Evolutionary conservation across 106 monocot genomes (phyloP), one percentile per base, ranked within the genome.

Genomic region (Cymbidium sinense): DNA sequence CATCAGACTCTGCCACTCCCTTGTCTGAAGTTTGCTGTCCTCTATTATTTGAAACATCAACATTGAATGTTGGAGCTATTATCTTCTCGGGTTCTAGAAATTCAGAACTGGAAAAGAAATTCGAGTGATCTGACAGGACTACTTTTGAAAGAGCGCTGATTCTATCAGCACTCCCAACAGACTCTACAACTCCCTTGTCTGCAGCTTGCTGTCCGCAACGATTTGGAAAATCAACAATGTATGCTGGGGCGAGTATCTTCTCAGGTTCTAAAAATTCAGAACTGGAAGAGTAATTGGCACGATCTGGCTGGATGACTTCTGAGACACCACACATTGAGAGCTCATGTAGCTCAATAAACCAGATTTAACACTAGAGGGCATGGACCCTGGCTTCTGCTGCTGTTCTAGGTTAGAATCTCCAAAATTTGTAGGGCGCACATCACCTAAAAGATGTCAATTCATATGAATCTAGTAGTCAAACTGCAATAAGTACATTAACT

Each of bases 11-110:
- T 19, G 70, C 80, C 3, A 80, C 62, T 43, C 82, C 86, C 81
- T 87, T 98, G 34, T 92, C 92, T 58, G 77, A 74, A 29, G 92
- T 87, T 79, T 81, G 79, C 58, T 90, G 86, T 30, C 83, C 94
- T 77, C 84, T 75, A 76, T 90, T 83, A 85, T 80, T 89, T 75
- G 77, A 39, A n/a, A 81, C 31, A 25, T 76, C 61, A 43, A 65
- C 71, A 82, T 85, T 77, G 47, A 88, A 82, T 39, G 37, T 4
- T 39, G 37, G 37, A 39, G 7, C 7, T 3, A 39, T 7, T 4
- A 98, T 88, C 80, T 80, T 92, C 81, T 98, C 98, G 70, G 92
- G 94, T 61, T 98, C 98, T 29, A 87, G 82, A 82, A 88, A 94
- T 79, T 86, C 88, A 84, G 86, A 89, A 81, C 79, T 88, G 34